Percentiles rank a stretch among this genome's conserved stretches.
phyloP scores from a whole-genome alignment of 2,329 filamentous ascomycete genomes.

The Xenoacremonium recifei region DNA sequence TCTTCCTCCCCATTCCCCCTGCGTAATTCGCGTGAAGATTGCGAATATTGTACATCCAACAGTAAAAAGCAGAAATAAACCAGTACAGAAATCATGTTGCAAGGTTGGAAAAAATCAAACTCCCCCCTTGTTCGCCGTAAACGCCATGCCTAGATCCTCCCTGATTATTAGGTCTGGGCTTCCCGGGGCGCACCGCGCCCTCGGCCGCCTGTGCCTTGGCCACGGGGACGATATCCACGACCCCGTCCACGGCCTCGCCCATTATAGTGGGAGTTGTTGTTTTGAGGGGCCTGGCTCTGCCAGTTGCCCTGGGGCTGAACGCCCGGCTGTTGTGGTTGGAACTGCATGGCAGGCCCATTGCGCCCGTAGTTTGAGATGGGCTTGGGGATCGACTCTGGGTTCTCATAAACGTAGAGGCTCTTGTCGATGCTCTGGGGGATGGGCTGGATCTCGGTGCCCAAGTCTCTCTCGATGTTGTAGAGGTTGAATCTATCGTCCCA shows the following conservation, averaged over 20 bases:
- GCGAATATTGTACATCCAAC: conserved; percentile 45
- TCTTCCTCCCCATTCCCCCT: conserved; percentile 34
- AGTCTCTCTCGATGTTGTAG: conserved; percentile 96
- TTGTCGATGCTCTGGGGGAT: conserved; percentile 95
- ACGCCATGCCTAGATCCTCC: conserved; percentile 26
- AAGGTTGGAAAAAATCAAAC: conserved; percentile 23
- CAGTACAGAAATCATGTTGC: conserved; percentile 30
- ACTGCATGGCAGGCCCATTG: no score
- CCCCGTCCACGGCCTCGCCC: conserved; percentile 38
- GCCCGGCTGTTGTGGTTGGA: conserved; percentile 24
- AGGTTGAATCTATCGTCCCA: conserved; percentile 99
- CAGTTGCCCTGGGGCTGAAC: conserved; percentile 38
- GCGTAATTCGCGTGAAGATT: conserved; percentile 37
- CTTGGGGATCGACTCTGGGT: conserved; percentile 89
- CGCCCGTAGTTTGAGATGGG: conserved; percentile 58
- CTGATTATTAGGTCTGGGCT: conserved; percentile 31
- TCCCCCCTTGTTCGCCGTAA: conserved; percentile 20
- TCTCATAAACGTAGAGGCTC: conserved; percentile 96
- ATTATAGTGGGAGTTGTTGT: conserved; percentile 32
- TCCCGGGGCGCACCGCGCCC: conserved; percentile 37
- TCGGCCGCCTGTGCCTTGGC: conserved; percentile 32
- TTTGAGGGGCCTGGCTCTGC: conserved; percentile 40
- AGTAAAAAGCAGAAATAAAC: conserved; percentile 29
- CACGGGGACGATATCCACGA: conserved; percentile 39
- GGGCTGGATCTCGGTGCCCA: conserved; percentile 96